Evolutionary conservation across 73 alveolate species (phyloP).

Genomic region (Breviolum minutum): DNA sequence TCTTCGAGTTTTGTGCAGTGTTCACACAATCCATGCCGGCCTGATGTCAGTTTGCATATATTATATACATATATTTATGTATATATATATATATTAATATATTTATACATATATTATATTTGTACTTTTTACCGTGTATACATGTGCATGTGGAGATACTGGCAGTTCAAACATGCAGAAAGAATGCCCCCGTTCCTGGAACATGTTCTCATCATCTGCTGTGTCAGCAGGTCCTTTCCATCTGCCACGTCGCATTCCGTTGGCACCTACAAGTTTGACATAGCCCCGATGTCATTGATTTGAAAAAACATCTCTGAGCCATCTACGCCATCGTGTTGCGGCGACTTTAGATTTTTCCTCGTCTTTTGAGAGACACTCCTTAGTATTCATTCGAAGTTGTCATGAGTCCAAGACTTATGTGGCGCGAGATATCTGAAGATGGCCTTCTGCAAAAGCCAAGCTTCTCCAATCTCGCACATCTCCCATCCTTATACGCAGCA

Average conservation of each 20-base stretch:
- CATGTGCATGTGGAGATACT: too few species aligned
- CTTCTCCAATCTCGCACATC: conserved; percentile 71
- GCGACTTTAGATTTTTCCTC: neutral
- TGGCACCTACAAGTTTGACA: neutral
- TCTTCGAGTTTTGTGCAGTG: too few species aligned
- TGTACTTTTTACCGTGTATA: too few species aligned
- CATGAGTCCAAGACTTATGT: neutral
- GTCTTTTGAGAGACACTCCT: conserved; percentile 30
- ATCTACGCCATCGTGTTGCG: neutral
- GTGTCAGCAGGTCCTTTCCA: conserved; percentile 62
- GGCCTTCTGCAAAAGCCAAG: neutral
- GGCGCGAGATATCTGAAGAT: neutral
- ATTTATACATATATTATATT: too few species aligned
- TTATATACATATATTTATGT: too few species aligned
- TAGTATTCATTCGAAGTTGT: neutral
- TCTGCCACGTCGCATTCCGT: conserved; percentile 47
- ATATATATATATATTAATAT: too few species aligned
- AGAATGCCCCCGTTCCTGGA: neutral
- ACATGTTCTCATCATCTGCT: neutral
- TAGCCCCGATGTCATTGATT: neutral
- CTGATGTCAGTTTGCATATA: too few species aligned
- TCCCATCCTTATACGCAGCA: conserved; percentile 43
- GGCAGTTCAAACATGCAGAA: neutral
- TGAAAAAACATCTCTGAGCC: neutral
- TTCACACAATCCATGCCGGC: neutral